Conservation (phyloP, 306 rosid species). For the Castanea mollissima region DNA sequence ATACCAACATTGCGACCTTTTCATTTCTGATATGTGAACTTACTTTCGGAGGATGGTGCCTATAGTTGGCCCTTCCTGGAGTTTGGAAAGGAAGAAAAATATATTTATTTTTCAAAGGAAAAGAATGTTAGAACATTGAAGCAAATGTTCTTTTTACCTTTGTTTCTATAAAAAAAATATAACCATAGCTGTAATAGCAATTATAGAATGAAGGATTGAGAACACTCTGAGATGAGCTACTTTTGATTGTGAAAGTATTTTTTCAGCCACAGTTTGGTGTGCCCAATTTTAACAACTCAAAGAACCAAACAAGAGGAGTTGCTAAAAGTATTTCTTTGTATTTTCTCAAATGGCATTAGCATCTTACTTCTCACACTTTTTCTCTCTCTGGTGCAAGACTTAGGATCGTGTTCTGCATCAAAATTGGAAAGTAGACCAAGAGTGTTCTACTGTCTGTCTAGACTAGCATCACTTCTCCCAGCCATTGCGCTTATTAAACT, state of each 20-base stretch:
- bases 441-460: neutral
- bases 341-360: neutral
- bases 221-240: neutral
- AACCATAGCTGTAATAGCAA: neutral
- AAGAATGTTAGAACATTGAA: neutral
- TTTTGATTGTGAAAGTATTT: neutral
- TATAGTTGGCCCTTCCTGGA: neutral
- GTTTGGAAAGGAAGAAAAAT: neutral
- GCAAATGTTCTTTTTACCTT: neutral
- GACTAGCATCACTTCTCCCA: neutral
- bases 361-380: neutral
- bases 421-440: neutral
- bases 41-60: neutral
- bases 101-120: neutral
- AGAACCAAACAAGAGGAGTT: neutral
- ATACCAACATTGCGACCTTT: neutral
- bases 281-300: neutral
- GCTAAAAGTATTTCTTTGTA: neutral
- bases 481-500: neutral
- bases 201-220: neutral
- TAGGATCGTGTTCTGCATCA: neutral
- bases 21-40: neutral
- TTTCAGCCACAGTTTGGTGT: neutral
- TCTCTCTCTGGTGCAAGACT: neutral
- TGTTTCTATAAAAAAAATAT: neutral